These are phyloP conservation scores for Galerina marginata DNA, from an alignment of 768 basidiomycete species.

Conservation along the genomic window DNA sequence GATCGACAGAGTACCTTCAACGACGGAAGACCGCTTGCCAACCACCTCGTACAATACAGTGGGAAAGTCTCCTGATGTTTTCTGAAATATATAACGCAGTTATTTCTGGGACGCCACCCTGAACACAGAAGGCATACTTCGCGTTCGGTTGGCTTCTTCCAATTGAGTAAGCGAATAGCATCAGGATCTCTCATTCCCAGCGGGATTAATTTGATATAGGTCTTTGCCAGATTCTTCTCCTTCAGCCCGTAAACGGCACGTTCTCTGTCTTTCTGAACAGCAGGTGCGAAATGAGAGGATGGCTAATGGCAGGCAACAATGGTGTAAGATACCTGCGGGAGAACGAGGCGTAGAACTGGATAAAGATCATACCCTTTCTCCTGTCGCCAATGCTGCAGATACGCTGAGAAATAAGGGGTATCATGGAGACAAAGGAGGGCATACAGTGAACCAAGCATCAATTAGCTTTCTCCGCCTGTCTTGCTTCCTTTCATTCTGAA, in stretches of 20 bases:
- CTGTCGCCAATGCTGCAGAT: conserved; percentile 77
- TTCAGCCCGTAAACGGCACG: conserved; percentile 93
- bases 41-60: conserved; percentile 88
- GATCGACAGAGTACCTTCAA: conserved; percentile 76
- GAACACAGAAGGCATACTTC: conserved; percentile 47
- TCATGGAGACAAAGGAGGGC: conserved; percentile 27
- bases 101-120: neutral
- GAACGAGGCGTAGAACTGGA: conserved; percentile 84
- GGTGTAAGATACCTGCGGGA: conserved; percentile 73
- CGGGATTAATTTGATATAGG: conserved; percentile 89
- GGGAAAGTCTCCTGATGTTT: conserved; percentile 85
- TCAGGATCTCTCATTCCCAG: conserved; percentile 82
- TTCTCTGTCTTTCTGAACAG: conserved; percentile 85
- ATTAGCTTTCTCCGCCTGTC: conserved; percentile 75
- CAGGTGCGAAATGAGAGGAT: conserved; percentile 1
- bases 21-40: conserved; percentile 79
- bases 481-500: conserved; percentile 74
- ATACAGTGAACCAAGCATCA: conserved; percentile 82
- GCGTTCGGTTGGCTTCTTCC: conserved; percentile 83
- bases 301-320: neutral
- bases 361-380: conserved; percentile 89
- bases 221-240: conserved; percentile 92
- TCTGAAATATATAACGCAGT: conserved; percentile 42
- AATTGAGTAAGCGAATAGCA: conserved; percentile 81
- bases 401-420: conserved; percentile 14